A percentile compares a stretch with the other conserved stretches of the same genome.
Evolutionary conservation across 495 filamentous ascomycete genomes (phyloP).

Genomic region (Tuber aestivum): DNA sequence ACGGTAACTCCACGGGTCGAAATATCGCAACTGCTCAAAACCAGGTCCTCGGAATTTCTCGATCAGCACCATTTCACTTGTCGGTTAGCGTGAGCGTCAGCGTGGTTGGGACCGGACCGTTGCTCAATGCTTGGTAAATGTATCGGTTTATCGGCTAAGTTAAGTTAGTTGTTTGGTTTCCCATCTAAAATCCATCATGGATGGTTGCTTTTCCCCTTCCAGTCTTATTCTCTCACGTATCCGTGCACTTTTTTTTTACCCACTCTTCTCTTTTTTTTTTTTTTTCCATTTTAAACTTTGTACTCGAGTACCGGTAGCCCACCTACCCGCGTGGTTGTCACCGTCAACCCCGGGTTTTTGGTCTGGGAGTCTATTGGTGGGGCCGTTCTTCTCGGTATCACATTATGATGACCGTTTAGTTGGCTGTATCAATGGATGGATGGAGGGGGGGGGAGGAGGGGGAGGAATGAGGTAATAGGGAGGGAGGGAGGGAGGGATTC

Average conservation of each 20-base stretch:
- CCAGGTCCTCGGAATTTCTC: background rate
- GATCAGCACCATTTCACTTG: background rate
- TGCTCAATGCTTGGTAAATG: background rate
- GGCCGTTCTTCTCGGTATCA: background rate
- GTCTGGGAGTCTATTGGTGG: background rate
- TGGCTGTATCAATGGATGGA: no score
- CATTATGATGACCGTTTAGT: no score
- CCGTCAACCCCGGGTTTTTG: no score
- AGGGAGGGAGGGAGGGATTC: background rate
- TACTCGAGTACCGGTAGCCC: no score
- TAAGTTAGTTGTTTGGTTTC: background rate
- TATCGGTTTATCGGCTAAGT: background rate
- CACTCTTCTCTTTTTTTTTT: background rate
- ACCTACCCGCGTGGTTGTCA: no score
- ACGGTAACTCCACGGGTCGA: no score
- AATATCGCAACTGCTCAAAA: no score
- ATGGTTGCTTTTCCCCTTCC: no score
- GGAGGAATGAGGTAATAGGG: no score
- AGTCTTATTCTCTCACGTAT: constrained; percentile 1
- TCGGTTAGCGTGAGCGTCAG: background rate
- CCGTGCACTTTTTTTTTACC: background rate
- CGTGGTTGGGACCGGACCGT: background rate
- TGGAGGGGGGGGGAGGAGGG: no score
- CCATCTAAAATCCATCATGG: no score
- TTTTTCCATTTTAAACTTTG: no score